Evolutionary conservation across 140 eudicot genomes (phyloP), one percentile per base, ranked within the genome.

Genomic region (Erigeron philadelphicus): DNA sequence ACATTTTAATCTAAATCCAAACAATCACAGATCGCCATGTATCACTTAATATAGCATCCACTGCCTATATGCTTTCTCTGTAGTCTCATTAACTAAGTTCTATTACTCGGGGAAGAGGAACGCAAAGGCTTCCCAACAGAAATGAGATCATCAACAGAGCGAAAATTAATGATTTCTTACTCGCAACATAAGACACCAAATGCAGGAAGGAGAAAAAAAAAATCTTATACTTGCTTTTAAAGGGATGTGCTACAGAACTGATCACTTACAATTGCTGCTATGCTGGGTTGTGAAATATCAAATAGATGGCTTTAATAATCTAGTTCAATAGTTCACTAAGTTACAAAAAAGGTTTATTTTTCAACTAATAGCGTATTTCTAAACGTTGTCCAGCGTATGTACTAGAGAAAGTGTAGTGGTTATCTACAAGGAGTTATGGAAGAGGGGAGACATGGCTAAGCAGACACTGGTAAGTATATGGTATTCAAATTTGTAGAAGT

Each of bases 71-170:
- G 74, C 78, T 59, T 84, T 84, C 64, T 80, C 84, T 0, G 11
- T 87, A 6, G 67, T 84, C 52, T 67, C 95, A 19, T 72, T 84
- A 79, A 75, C 81, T 46, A 85, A 82, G 0, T 82, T 87, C 81
- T 84, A 84, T 64, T 79, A 73, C 80, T 35, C 84, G 81, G 90
- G 84, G 74, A 87, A 84, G 67, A 77, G 84, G 5, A 81, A 78
- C 75, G 82, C 71, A 54, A 82, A 64, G 61, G 12, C 61, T 12
- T 25, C 86, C 49, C 62, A 76, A 41, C 59, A 76, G 45, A 81
- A 75, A 54, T 84, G 72, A 84, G 61, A 5, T 38, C 16, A 8
- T 52, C 44, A 69, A 69, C 35, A 52, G 17, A 11, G 59, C 9
- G 38, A 43, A 50, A 10, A 40, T 3, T 60, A 13, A 56, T 38